Conservation (phyloP, 2,329 filamentous ascomycete genomes). For the Metarhizium robertsii region DNA sequence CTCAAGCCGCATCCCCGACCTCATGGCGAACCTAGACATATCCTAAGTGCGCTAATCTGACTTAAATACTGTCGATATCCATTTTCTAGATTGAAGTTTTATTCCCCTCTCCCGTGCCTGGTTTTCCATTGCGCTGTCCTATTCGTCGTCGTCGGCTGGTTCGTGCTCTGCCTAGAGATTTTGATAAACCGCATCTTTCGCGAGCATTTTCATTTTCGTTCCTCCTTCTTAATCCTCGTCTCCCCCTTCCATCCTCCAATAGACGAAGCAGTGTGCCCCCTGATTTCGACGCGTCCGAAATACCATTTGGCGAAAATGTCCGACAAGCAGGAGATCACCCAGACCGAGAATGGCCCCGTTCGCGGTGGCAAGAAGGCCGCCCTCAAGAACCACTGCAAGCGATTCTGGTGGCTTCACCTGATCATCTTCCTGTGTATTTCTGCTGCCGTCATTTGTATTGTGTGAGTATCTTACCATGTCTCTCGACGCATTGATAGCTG, state of each 20-base stretch:
- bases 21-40: neutral
- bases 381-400: constrained; percentile 38
- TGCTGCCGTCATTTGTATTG: constrained; percentile 45
- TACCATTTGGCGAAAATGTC: constrained; percentile 21
- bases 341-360: constrained; percentile 23
- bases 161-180: neutral
- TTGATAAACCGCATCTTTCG: neutral
- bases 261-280: neutral
- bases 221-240: neutral
- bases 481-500: neutral
- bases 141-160: neutral
- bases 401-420: constrained; percentile 54
- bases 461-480: constrained; percentile 38
- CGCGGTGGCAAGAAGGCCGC: constrained; percentile 26
- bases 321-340: constrained; percentile 25
- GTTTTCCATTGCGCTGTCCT: neutral
- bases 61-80: constrained; percentile 8
- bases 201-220: neutral
- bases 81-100: neutral
- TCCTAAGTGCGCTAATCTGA: neutral
- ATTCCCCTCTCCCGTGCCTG: neutral
- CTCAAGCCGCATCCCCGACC: neutral
- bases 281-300: neutral
- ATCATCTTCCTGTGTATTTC: constrained; percentile 39
- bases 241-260: neutral